Conservation (phyloP, 768 basidiomycete genomes). For the Lactarius trivialis region DNA sequence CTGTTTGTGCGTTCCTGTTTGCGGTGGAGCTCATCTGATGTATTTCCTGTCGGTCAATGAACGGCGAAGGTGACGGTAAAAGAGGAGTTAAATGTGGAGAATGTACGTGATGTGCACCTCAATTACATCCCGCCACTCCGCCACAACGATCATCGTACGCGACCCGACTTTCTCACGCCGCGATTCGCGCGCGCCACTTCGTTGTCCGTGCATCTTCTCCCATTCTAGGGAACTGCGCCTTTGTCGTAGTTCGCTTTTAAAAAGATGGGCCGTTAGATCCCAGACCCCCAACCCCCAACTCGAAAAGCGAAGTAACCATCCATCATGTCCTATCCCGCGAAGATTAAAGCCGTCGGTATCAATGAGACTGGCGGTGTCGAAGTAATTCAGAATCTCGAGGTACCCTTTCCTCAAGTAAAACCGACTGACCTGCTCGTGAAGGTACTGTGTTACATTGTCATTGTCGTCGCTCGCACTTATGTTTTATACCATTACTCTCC, state of each 20-base stretch:
- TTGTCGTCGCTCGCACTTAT: not conserved
- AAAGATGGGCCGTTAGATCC: too few relatives aligned
- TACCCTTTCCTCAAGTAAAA: conserved; percentile 60
- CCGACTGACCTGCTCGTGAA: conserved; percentile 55
- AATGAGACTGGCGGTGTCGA: conserved; percentile 70
- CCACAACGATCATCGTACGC: too few relatives aligned
- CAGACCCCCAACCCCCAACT: not conserved
- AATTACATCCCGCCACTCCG: not conserved
- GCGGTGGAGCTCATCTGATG: conserved; percentile 19
- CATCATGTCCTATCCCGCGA: conserved; percentile 50
- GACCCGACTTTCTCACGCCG: too few relatives aligned
- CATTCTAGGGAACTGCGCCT: too few relatives aligned
- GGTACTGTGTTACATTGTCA: conserved; percentile 23
- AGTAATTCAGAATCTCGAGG: conserved; percentile 58
- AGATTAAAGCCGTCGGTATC: conserved; percentile 68
- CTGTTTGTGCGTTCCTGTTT: conserved; percentile 23
- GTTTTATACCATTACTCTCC: not conserved
- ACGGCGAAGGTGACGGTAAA: conserved; percentile 11
- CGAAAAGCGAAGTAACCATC: not conserved
- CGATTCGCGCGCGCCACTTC: too few relatives aligned
- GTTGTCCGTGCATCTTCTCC: too few relatives aligned
- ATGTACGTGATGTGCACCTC: not conserved
- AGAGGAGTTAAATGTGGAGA: not conserved
- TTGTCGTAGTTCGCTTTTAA: too few relatives aligned
- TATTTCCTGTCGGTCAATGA: conserved; percentile 45